phyloP scores from a whole-genome alignment of 805 yeast genomes.

The Wickerhamiella galacta region DNA sequence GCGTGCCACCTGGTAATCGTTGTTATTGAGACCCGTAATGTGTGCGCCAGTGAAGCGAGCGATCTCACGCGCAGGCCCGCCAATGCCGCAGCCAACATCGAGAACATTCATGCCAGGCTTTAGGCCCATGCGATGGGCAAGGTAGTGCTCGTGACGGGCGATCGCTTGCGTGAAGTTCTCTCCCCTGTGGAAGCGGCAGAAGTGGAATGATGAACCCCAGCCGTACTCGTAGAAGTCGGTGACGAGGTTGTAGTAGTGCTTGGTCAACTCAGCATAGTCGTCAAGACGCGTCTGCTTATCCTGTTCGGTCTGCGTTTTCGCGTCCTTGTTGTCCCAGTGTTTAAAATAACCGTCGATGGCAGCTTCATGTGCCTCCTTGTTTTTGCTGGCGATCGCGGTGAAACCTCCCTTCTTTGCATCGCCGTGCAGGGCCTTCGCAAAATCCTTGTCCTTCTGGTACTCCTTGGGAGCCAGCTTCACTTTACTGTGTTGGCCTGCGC shows the following conservation, averaged over 20 bases:
- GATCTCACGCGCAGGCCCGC: slow-evolving; percentile 97
- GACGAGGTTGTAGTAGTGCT: slow-evolving; percentile 89
- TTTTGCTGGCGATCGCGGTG: slow-evolving; percentile 59
- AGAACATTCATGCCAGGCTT: slow-evolving; percentile 68
- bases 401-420: slow-evolving; percentile 54
- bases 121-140: slow-evolving; percentile 75
- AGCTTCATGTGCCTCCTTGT: slow-evolving; percentile 60
- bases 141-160: slow-evolving; percentile 87
- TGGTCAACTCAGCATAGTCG: slow-evolving; percentile 82
- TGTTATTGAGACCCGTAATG: slow-evolving; percentile 85
- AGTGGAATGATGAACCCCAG: slow-evolving; percentile 98
- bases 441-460: slow-evolving; percentile 44
- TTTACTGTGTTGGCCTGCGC: not conserved
- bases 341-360: slow-evolving; percentile 85
- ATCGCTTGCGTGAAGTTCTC: slow-evolving; percentile 88
- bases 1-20: slow-evolving; percentile 86
- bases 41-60: slow-evolving; percentile 75
- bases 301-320: slow-evolving; percentile 49
- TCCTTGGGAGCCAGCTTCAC: slow-evolving; percentile 35
- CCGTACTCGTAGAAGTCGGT: slow-evolving; percentile 98
- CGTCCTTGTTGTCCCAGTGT: slow-evolving; percentile 86
- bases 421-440: slow-evolving; percentile 79
- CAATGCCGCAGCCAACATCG: slow-evolving; percentile 99
- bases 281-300: slow-evolving; percentile 39
- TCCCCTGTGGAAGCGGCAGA: slow-evolving; percentile 82